Evolutionary conservation across 345 rosid genomes (phyloP).

Genomic region (Ailanthus altissimus): DNA sequence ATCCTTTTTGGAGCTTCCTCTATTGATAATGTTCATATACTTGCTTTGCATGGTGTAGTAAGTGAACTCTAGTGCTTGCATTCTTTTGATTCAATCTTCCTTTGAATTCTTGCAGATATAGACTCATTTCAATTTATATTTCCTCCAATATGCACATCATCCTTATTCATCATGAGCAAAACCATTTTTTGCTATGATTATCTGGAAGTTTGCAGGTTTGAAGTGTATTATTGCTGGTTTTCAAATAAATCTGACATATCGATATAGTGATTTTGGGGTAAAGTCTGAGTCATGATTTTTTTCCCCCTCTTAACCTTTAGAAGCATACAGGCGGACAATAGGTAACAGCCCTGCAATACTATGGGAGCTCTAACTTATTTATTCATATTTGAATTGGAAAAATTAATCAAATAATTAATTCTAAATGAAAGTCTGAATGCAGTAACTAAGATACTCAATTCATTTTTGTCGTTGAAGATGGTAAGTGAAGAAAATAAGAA

Average conservation of each 20-base stretch:
- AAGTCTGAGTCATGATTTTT: not conserved
- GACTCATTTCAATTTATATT: not conserved
- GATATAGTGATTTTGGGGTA: not conserved
- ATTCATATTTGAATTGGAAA: not conserved
- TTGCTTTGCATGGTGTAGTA: constrained; percentile 69
- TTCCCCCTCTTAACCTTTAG: not conserved
- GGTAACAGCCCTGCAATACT: not conserved
- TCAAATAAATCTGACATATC: not conserved
- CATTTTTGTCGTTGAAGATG: not conserved
- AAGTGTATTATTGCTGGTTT: constrained; percentile 12
- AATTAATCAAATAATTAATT: not conserved
- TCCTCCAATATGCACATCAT: not conserved
- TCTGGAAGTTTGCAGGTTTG: not conserved
- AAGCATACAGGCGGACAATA: not conserved
- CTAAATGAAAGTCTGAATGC: not conserved
- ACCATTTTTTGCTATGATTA: not conserved
- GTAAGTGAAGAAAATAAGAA: not conserved
- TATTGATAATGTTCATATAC: constrained; percentile 56
- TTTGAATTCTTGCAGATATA: constrained; percentile 17
- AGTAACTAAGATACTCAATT: not conserved
- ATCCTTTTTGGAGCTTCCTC: constrained; percentile 53
- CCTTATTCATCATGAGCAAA: not conserved
- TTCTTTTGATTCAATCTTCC: not conserved
- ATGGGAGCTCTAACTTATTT: not conserved
- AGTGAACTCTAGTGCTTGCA: constrained; percentile 36